These are phyloP conservation scores for Syzygium grande DNA, from an alignment of 345 rosid species.

Conservation along the genomic window DNA sequence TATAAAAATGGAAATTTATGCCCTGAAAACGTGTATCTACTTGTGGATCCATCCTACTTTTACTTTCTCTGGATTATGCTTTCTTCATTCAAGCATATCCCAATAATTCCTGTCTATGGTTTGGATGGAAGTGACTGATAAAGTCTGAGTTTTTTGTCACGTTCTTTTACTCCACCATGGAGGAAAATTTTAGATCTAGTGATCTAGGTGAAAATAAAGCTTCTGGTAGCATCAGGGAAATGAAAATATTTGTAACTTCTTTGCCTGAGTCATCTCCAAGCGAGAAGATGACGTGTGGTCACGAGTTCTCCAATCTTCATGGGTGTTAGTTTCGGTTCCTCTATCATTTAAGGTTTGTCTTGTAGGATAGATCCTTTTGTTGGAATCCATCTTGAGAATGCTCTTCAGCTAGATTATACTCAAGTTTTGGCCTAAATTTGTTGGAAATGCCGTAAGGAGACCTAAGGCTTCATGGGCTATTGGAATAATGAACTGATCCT, in stretches of 20 bases:
- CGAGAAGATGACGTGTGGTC: neutral
- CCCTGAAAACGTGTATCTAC: neutral
- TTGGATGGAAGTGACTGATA: neutral
- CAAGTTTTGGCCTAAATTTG: neutral
- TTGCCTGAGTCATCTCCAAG: neutral
- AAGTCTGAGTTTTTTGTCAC: neutral
- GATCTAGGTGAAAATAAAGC: neutral
- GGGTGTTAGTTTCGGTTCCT: neutral
- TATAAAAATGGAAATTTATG: neutral
- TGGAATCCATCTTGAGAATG: neutral
- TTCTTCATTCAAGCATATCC: neutral
- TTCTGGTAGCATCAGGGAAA: neutral
- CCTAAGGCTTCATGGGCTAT: neutral
- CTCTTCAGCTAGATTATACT: neutral
- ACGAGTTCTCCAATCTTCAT: neutral
- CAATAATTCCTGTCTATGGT: neutral
- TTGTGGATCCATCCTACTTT: neutral
- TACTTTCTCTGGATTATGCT: neutral
- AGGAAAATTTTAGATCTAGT: neutral
- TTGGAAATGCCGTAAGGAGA: neutral
- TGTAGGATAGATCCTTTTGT: neutral
- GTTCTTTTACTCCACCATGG: neutral
- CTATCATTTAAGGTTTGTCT: neutral
- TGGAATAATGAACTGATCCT: neutral
- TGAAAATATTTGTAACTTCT: neutral